Percentiles rank a stretch among this genome's conserved stretches.
These are phyloP conservation scores for Claviceps cyperi DNA, from an alignment of 2,329 filamentous ascomycete genomes.

Conservation along the genomic window DNA sequence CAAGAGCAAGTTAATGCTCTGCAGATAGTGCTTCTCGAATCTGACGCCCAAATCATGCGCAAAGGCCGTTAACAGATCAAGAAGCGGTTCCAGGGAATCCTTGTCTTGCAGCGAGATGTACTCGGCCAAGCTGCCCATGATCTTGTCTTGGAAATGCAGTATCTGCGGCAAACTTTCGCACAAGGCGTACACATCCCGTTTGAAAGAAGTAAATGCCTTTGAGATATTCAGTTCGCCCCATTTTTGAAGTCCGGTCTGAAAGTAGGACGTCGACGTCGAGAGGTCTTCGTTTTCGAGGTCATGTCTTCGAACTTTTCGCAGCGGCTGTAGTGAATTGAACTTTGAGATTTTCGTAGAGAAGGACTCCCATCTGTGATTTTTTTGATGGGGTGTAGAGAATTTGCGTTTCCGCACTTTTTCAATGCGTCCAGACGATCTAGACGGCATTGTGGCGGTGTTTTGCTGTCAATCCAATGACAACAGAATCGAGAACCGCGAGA, in stretches of 20 bases:
- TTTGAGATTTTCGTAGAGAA: conserved; percentile 84
- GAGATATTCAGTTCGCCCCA: conserved; percentile 90
- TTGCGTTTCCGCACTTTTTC: conserved; percentile 56
- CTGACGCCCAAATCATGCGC: conserved; percentile 80
- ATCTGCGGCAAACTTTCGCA: conserved; percentile 88
- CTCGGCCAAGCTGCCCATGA: conserved; percentile 61
- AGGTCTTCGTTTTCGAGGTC: conserved; percentile 68
- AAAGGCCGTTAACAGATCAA: conserved; percentile 81
- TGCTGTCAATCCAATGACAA: conserved; percentile 2
- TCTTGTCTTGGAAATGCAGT: conserved; percentile 74
- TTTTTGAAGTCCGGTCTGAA: conserved; percentile 66
- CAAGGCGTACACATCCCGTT: conserved; percentile 57
- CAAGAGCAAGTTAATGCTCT: conserved; percentile 60
- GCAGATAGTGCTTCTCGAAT: conserved; percentile 80
- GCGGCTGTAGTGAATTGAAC: conserved; percentile 76
- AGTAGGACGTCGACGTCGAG: conserved; percentile 69
- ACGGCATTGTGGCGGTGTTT: conserved; percentile 37
- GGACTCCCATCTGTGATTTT: conserved; percentile 79
- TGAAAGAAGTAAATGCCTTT: conserved; percentile 63
- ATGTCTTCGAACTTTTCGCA: conserved; percentile 77
- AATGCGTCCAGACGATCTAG: conserved; percentile 51
- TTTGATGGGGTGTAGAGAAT: conserved; percentile 57
- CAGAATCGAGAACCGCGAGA: not conserved
- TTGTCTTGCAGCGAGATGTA: conserved; percentile 68
- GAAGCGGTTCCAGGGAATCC: conserved; percentile 68